phyloP scores from a whole-genome alignment of 2,329 filamentous ascomycete species.

The Phyllosticta citriasiana region DNA sequence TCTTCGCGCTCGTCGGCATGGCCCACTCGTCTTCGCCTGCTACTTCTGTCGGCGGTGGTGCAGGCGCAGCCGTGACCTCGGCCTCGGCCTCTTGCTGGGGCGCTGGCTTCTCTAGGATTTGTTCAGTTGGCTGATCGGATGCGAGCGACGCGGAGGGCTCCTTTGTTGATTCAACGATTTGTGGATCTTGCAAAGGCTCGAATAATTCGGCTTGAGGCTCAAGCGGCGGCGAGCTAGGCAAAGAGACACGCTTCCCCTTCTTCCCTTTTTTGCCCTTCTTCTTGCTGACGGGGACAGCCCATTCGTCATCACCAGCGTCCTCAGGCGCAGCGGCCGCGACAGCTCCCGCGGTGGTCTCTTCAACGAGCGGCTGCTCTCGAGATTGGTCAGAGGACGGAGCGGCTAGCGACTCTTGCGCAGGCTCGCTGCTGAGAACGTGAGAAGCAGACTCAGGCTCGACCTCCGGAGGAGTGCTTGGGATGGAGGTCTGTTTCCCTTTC shows the following conservation, averaged over 20 bases:
- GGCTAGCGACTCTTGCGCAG: background rate
- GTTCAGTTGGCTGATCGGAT: background rate
- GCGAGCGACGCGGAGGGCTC: background rate
- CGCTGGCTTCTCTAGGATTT: background rate
- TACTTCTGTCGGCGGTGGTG: background rate
- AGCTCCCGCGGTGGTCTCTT: background rate
- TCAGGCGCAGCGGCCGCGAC: background rate
- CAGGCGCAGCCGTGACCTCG: background rate
- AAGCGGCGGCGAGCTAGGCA: background rate
- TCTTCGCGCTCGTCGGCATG: background rate
- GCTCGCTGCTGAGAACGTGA: background rate
- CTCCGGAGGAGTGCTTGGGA: background rate
- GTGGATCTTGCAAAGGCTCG: background rate
- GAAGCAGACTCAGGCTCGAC: background rate
- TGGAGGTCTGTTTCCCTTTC: background rate
- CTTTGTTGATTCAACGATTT: background rate
- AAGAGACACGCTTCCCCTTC: constrained; percentile 12
- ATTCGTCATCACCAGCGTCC: constrained; percentile 9
- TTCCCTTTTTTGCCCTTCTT: constrained; percentile 19
- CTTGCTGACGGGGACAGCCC: constrained; percentile 11
- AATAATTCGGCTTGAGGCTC: background rate
- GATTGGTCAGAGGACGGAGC: background rate
- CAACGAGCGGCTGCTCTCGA: background rate
- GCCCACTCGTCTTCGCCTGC: background rate
- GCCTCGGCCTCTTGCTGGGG: background rate